phyloP scores from a whole-genome alignment of 164 flowering plant species.

The Akebia trifoliata region DNA sequence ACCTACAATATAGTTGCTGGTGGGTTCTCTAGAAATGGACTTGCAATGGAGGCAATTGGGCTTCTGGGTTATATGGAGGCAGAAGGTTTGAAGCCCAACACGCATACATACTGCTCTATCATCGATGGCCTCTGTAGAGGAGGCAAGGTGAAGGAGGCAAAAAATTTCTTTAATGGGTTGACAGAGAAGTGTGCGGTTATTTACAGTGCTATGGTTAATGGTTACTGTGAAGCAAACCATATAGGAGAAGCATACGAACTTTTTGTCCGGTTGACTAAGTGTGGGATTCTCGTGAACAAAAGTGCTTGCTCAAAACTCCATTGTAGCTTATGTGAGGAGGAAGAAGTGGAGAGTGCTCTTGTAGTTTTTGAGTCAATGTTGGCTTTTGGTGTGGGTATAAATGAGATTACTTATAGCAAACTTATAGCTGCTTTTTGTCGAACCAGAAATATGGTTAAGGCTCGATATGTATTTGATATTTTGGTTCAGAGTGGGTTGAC shows the following conservation, averaged over 20 bases:
- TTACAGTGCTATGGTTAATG: conserved; percentile 58
- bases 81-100: conserved; percentile 46
- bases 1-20: conserved; percentile 56
- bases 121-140: conserved; percentile 64
- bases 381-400: conserved; percentile 26
- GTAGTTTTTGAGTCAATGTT: conserved; percentile 31
- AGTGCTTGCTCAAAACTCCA: conserved; percentile 43
- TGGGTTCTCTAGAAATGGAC: conserved; percentile 55
- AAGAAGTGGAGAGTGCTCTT: conserved; percentile 37
- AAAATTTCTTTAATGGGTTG: conserved; percentile 35
- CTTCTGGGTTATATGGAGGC: conserved; percentile 44
- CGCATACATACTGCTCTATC: conserved; percentile 36
- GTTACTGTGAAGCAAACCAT: conserved; percentile 51
- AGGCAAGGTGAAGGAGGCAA: conserved; percentile 66
- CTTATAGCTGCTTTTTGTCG: conserved; percentile 51
- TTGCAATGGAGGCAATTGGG: conserved; percentile 22
- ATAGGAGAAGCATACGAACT: conserved; percentile 40
- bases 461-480: conserved; percentile 38
- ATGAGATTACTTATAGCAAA: conserved; percentile 29
- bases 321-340: conserved; percentile 37
- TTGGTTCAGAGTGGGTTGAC: conserved; percentile 32
- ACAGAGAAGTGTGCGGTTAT: conserved; percentile 37
- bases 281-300: conserved; percentile 24
- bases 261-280: conserved; percentile 31
- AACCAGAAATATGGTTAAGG: conserved; percentile 44